phyloP scores from a whole-genome alignment of 345 rosid genomes.

The Noccaea caerulescens region DNA sequence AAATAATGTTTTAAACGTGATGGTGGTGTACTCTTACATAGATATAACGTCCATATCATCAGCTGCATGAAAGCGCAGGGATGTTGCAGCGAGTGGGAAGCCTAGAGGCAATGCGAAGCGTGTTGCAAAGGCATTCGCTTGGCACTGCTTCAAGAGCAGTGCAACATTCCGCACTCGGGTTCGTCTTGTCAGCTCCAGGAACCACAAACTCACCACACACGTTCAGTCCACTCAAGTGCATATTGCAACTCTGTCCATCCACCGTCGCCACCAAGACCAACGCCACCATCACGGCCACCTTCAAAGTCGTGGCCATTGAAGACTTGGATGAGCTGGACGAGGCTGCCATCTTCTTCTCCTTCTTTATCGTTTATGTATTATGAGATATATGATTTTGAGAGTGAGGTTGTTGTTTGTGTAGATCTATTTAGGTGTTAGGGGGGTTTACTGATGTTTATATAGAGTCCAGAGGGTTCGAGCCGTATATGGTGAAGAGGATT shows the following conservation, averaged over 20 bases:
- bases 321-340: constrained; percentile 32
- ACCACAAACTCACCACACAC: constrained; percentile 73
- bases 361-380: constrained; percentile 17
- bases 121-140: constrained; percentile 79
- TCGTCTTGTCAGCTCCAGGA: constrained; percentile 54
- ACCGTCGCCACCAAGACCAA: constrained; percentile 41
- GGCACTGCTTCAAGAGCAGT: constrained; percentile 62
- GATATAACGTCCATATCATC: constrained; percentile 31
- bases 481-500: constrained; percentile 15
- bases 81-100: constrained; percentile 77
- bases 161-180: constrained; percentile 63
- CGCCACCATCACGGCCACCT: constrained; percentile 41
- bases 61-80: constrained; percentile 57
- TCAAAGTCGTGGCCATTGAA: constrained; percentile 21
- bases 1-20: not conserved
- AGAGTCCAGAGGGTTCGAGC: constrained; percentile 11
- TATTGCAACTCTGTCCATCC: constrained; percentile 57
- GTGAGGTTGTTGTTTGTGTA: constrained; percentile 2
- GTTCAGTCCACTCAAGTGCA: constrained; percentile 61
- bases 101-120: constrained; percentile 68
- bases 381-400: constrained; percentile 13
- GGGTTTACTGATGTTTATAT: constrained; percentile 24
- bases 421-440: not conserved
- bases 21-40: constrained; percentile 10
- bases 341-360: constrained; percentile 28